Percentiles rank a stretch among this genome's conserved stretches.
Conservation (phyloP, 257 asterid genomes). For the Rehmannia glutinosa region DNA sequence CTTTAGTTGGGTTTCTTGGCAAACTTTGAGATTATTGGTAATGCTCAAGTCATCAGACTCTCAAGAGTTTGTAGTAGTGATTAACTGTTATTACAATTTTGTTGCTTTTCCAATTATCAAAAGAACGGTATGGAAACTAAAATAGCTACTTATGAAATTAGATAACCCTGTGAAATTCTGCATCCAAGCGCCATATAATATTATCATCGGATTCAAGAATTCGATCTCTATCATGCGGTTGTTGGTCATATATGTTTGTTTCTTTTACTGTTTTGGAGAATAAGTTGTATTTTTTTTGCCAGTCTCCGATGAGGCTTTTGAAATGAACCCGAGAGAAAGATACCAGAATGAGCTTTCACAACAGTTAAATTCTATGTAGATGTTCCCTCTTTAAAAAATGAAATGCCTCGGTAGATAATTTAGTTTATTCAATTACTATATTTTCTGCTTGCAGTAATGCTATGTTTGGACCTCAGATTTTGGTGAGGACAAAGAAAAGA, state of each 20-base stretch:
- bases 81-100: neutral
- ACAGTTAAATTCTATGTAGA: neutral
- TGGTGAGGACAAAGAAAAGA: neutral
- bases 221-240: too few relatives aligned
- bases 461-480: neutral
- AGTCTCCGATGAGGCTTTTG: neutral
- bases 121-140: too few relatives aligned
- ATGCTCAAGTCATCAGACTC: neutral
- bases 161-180: too few relatives aligned
- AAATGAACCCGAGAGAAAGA: neutral
- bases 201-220: too few relatives aligned
- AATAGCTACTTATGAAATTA: too few relatives aligned
- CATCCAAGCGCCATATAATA: too few relatives aligned
- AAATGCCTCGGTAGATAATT: neutral
- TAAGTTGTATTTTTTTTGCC: neutral
- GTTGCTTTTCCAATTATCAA: too few relatives aligned
- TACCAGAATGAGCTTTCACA: neutral
- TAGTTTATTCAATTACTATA: neutral
- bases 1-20: neutral
- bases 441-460: too few relatives aligned
- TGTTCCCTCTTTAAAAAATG: neutral
- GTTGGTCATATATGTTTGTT: neutral
- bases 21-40: neutral
- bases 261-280: neutral
- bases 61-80: neutral